Evolutionary conservation across 2,329 filamentous ascomycete species (phyloP).

Genomic region (Dothideomycetes sp.): DNA sequence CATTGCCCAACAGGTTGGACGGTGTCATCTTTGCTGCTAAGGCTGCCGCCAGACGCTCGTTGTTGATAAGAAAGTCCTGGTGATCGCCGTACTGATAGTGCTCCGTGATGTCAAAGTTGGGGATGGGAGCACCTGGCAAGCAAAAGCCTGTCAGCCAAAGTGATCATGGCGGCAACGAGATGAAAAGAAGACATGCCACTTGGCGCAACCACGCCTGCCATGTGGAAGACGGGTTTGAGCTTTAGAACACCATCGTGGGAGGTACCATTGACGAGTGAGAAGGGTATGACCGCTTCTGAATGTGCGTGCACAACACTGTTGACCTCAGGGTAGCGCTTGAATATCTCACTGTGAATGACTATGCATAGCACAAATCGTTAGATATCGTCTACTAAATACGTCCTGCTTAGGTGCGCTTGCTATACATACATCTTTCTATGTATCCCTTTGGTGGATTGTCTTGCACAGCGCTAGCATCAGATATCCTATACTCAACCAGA

Average conservation of each 20-base stretch:
- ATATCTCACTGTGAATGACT: slow-evolving; percentile 36
- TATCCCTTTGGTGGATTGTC: slow-evolving; percentile 23
- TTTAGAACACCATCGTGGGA: slow-evolving; percentile 23
- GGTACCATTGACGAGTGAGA: slow-evolving; percentile 25
- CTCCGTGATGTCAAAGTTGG: slow-evolving; percentile 26
- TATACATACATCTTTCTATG: slow-evolving; percentile 27
- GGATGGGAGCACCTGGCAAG: slow-evolving; percentile 19
- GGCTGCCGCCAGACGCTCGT: slow-evolving; percentile 25
- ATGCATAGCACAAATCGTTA: too few relatives aligned
- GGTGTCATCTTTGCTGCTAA: slow-evolving; percentile 26
- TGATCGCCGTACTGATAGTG: slow-evolving; percentile 24
- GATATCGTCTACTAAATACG: too few relatives aligned
- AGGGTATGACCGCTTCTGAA: slow-evolving; percentile 34
- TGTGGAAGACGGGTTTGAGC: slow-evolving; percentile 30
- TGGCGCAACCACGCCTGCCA: slow-evolving; percentile 37
- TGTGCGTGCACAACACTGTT: slow-evolving; percentile 38
- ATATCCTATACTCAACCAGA: slow-evolving; percentile 36
- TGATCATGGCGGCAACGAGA: neutral
- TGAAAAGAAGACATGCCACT: neutral
- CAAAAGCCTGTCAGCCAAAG: neutral
- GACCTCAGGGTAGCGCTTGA: slow-evolving; percentile 35
- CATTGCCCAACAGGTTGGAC: slow-evolving; percentile 21
- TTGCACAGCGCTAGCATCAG: slow-evolving; percentile 28
- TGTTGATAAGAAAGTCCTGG: slow-evolving; percentile 28
- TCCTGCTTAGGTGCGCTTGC: too few relatives aligned